phyloP scores from a whole-genome alignment of 2,329 filamentous ascomycete species.

The Aphanoascus verrucosus region DNA sequence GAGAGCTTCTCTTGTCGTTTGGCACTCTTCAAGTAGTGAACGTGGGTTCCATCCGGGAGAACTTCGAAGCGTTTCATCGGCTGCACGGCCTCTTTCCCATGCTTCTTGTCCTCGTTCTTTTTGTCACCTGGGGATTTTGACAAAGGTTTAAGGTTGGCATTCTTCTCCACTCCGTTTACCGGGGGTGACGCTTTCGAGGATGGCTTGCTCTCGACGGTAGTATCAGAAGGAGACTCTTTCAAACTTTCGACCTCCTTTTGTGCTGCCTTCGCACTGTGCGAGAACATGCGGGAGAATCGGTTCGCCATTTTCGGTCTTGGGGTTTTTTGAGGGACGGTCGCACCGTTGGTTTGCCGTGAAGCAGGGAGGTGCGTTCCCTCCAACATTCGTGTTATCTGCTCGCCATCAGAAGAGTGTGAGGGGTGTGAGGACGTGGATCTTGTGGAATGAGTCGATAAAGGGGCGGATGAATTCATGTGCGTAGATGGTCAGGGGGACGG shows the following conservation, averaged over 20 bases:
- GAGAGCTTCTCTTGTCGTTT: slow-evolving; percentile 90
- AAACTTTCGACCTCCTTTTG: slow-evolving; percentile 25
- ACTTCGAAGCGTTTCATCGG: slow-evolving; percentile 45
- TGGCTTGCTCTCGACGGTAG: neutral
- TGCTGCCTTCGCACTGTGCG: slow-evolving; percentile 30
- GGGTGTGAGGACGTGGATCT: slow-evolving; percentile 35
- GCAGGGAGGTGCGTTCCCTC: slow-evolving; percentile 33
- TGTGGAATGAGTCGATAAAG: slow-evolving; percentile 36
- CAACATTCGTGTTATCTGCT: slow-evolving; percentile 34
- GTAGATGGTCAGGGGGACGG: slow-evolving; percentile 5
- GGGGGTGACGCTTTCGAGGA: neutral
- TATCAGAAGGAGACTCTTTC: slow-evolving; percentile 20
- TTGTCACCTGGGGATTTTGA: slow-evolving; percentile 24
- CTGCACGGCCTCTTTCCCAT: slow-evolving; percentile 24
- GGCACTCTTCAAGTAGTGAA: slow-evolving; percentile 78
- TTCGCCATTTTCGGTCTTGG: slow-evolving; percentile 35
- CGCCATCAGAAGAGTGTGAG: slow-evolving; percentile 18
- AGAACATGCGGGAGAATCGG: slow-evolving; percentile 39
- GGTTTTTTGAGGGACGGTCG: slow-evolving; percentile 24
- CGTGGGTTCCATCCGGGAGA: slow-evolving; percentile 59
- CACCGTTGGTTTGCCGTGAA: slow-evolving; percentile 10
- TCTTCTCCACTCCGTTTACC: slow-evolving; percentile 4
- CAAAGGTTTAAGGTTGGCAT: slow-evolving; percentile 11
- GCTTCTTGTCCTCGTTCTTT: slow-evolving; percentile 22
- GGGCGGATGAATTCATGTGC: slow-evolving; percentile 35